Percentiles rank a stretch among this genome's conserved stretches.
Evolutionary conservation across 768 basidiomycete species (phyloP).

Genomic region (Russula brevipes): DNA sequence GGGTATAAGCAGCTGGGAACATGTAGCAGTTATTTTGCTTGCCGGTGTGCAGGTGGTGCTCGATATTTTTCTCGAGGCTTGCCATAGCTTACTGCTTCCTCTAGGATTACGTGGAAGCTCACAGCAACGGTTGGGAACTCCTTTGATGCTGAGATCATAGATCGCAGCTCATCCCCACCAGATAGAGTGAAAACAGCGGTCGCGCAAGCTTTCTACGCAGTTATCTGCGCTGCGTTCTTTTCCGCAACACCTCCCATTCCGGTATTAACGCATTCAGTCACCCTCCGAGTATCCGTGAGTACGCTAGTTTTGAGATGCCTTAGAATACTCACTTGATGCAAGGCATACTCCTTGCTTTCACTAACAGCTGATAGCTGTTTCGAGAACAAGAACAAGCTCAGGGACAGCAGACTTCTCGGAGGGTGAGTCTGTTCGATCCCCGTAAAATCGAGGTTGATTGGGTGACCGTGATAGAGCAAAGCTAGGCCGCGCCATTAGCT

Average conservation of each 20-base stretch:
- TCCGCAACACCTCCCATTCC: neutral
- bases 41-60: slow-evolving; percentile 22
- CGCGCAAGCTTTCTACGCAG: slow-evolving; percentile 23
- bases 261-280: slow-evolving; percentile 6
- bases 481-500: slow-evolving; percentile 12
- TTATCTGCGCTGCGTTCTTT: slow-evolving; percentile 22
- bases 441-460: neutral
- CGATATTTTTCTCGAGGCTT: neutral
- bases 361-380: slow-evolving; percentile 19
- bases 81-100: neutral
- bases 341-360: slow-evolving; percentile 21
- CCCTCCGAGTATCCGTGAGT: slow-evolving; percentile 22
- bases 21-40: slow-evolving; percentile 15
- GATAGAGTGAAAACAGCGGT: slow-evolving; percentile 21
- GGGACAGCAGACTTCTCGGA: slow-evolving; percentile 17
- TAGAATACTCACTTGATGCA: neutral
- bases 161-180: slow-evolving; percentile 1
- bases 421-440: slow-evolving; percentile 8
- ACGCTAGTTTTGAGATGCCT: neutral
- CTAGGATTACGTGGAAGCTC: slow-evolving; percentile 23
- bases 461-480: neutral
- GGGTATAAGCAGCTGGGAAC: slow-evolving; percentile 19
- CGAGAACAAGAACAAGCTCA: slow-evolving; percentile 22
- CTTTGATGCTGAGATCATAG: no score
- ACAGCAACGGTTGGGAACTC: slow-evolving; percentile 11